These are phyloP conservation scores for Hypoxylon lenormandii DNA, from an alignment of 495 filamentous ascomycete species.

Conservation along the genomic window DNA sequence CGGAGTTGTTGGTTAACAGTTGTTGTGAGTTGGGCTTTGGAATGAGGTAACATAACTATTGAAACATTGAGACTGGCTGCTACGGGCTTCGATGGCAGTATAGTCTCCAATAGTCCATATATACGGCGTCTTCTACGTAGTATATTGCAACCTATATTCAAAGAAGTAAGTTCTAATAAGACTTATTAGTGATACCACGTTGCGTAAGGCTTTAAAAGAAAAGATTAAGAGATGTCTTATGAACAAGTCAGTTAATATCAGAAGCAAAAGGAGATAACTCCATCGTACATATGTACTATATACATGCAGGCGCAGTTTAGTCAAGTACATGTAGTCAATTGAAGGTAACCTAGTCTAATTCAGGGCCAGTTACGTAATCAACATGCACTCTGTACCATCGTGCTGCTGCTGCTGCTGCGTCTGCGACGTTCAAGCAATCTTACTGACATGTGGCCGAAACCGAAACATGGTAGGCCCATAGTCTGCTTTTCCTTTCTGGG, in stretches of 20 bases:
- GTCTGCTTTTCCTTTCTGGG: slow-evolving; percentile 7
- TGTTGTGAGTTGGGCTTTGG: slow-evolving; percentile 7
- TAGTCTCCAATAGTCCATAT: slow-evolving; percentile 11
- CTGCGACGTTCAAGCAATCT: neutral
- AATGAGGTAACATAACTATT: slow-evolving; percentile 10
- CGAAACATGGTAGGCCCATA: neutral
- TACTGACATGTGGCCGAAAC: neutral
- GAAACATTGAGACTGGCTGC: slow-evolving; percentile 14
- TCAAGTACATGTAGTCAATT: neutral
- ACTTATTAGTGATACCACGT: slow-evolving; percentile 11
- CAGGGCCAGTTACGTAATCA: slow-evolving; percentile 21
- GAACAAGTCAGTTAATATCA: too few relatives aligned
- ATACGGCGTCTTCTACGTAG: neutral
- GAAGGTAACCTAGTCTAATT: slow-evolving; percentile 3
- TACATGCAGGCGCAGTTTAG: neutral
- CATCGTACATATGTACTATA: too few relatives aligned
- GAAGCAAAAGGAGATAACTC: too few relatives aligned
- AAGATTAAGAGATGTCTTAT: too few relatives aligned
- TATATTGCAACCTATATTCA: neutral
- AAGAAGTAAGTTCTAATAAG: slow-evolving; percentile 1
- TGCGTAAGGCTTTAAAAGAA: slow-evolving; percentile 1
- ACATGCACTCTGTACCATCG: neutral
- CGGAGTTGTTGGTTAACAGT: slow-evolving; percentile 10
- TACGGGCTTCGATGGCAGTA: slow-evolving; percentile 5
- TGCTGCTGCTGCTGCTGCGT: too few relatives aligned